Conservation (phyloP, 1,284 basidiomycete genomes). For the Caloboletus firmus region DNA sequence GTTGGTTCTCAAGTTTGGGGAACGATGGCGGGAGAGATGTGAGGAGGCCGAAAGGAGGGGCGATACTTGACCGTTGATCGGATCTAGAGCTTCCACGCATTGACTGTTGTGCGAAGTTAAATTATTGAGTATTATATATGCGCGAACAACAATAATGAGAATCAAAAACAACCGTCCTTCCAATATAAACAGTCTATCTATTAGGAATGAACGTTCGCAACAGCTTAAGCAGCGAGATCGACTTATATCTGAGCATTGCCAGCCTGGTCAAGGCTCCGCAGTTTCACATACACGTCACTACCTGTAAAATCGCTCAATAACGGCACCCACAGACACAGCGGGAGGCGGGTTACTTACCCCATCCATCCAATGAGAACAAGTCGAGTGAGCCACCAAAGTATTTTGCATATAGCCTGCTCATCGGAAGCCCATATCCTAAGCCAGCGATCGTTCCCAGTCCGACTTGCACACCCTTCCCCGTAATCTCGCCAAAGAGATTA, state of each 20-base stretch:
- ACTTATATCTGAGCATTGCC: conserved; percentile 49
- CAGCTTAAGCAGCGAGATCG: neutral
- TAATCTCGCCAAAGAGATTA: conserved; percentile 73
- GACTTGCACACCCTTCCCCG: conserved; percentile 71
- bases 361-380: conserved; percentile 75
- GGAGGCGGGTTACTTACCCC: conserved; percentile 52
- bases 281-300: conserved; percentile 74
- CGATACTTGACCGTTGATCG: neutral
- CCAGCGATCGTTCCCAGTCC: conserved; percentile 65
- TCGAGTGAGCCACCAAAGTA: conserved; percentile 81
- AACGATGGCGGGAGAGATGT: conserved; percentile 43
- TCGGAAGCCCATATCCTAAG: conserved; percentile 81
- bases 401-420: conserved; percentile 80
- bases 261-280: conserved; percentile 69
- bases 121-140: conserved; percentile 8
- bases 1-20: conserved; percentile 50
- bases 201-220: neutral
- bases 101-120: conserved; percentile 13
- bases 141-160: neutral
- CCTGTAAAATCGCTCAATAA: conserved; percentile 39
- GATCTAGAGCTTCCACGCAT: neutral
- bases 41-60: conserved; percentile 35
- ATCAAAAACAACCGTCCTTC: neutral
- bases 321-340: neutral
- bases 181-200: neutral